A percentile compares a stretch with the other conserved stretches of the same genome.
phyloP scores from a whole-genome alignment of 2,329 filamentous ascomycete genomes.

The Aureobasidium sp. region DNA sequence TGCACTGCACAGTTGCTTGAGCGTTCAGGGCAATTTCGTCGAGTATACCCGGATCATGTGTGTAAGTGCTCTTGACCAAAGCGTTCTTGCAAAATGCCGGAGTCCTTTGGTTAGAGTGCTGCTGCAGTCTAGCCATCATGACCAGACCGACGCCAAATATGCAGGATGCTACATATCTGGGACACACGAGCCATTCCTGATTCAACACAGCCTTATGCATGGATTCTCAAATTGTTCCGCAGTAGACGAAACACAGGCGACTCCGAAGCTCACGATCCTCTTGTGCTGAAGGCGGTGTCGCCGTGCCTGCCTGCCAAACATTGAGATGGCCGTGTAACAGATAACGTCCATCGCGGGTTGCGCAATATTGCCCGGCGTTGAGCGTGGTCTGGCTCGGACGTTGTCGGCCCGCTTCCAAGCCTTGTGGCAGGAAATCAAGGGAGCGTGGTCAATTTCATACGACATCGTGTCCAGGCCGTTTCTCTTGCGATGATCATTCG shows the following conservation, averaged over 20 bases:
- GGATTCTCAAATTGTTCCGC: conserved; percentile 4
- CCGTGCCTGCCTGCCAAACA: background rate
- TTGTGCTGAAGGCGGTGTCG: background rate
- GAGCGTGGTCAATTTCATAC: background rate
- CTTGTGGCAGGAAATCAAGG: background rate
- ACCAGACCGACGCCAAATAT: conserved; percentile 4
- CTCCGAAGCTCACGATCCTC: background rate
- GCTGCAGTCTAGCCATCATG: conserved; percentile 1
- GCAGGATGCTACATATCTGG: conserved; percentile 10
- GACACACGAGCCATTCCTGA: background rate
- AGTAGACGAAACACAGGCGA: conserved; percentile 2
- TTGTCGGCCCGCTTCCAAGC: conserved; percentile 11
- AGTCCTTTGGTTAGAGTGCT: background rate
- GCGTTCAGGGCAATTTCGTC: background rate
- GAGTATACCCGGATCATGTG: background rate
- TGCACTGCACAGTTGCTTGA: conserved; percentile 6
- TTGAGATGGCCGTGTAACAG: background rate
- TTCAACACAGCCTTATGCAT: conserved; percentile 8
- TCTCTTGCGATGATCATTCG: background rate
- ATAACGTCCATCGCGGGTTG: background rate
- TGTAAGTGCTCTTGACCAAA: background rate
- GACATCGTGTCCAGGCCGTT: background rate
- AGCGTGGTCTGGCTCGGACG: conserved; percentile 5
- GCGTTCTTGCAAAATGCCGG: background rate
- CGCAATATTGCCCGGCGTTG: background rate